These are phyloP conservation scores for Aspergillus affinis DNA, from an alignment of 495 filamentous ascomycete species.

Conservation along the genomic window DNA sequence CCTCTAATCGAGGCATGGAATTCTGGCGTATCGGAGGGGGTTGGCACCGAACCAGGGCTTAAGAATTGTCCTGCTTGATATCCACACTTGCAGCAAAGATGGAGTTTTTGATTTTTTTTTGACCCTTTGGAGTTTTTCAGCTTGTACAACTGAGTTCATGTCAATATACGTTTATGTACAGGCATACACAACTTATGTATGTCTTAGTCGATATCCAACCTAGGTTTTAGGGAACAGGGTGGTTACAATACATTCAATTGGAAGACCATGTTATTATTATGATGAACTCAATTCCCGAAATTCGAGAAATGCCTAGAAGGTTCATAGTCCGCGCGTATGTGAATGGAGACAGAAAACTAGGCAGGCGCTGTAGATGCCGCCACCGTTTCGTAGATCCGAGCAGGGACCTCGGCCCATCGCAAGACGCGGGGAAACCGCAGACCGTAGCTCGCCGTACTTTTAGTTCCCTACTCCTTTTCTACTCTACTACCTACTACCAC, in stretches of 20 bases:
- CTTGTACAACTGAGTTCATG: background rate
- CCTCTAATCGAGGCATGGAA: background rate
- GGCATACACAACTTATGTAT: background rate
- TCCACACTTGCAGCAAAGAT: constrained; percentile 5
- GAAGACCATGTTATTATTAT: background rate
- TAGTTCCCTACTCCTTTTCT: background rate
- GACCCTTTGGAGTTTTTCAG: background rate
- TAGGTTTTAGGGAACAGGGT: background rate
- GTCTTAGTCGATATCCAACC: background rate
- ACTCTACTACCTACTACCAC: background rate
- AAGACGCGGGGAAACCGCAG: constrained; percentile 19
- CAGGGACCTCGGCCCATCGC: constrained; percentile 31
- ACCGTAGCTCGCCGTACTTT: background rate
- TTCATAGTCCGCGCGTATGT: background rate
- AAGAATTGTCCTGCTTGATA: constrained; percentile 4
- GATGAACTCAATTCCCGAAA: background rate
- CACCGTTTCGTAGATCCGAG: constrained; percentile 20
- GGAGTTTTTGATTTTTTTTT: background rate
- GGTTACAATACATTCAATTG: background rate
- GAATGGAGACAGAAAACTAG: background rate
- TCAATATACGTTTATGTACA: background rate
- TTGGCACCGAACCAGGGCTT: background rate
- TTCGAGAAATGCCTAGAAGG: background rate
- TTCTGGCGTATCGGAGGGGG: background rate
- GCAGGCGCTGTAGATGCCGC: too few relatives aligned